Conservation (phyloP, 2,329 filamentous ascomycete species). For the Arthroderma sp. region DNA sequence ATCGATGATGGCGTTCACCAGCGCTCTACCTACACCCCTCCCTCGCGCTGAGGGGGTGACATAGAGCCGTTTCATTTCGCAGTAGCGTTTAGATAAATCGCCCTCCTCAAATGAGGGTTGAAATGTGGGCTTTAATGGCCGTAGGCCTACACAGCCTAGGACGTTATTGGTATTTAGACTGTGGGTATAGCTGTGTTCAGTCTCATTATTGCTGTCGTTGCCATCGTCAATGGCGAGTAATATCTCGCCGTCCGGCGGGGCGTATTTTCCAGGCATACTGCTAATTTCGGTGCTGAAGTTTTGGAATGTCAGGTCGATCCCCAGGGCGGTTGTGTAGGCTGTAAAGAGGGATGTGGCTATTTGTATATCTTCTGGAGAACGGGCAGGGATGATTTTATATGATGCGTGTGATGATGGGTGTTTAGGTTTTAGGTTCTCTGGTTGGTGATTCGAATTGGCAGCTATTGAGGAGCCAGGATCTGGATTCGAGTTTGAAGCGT, state of each 20-base stretch:
- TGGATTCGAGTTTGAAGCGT: too few species aligned
- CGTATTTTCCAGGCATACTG: conserved; percentile 42
- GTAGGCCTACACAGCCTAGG: conserved; percentile 40
- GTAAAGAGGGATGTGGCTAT: conserved; percentile 22
- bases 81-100: conserved; percentile 18
- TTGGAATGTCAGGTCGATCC: conserved; percentile 45
- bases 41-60: conserved; percentile 36
- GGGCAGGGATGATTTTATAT: conserved; percentile 5
- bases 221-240: conserved; percentile 1
- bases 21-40: conserved; percentile 34
- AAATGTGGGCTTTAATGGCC: conserved; percentile 15
- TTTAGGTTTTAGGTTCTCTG: too few species aligned
- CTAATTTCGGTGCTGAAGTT: conserved; percentile 41
- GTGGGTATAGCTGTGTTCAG: conserved; percentile 2
- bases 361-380: conserved; percentile 5
- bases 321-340: conserved; percentile 32
- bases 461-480: too few species aligned
- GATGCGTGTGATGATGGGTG: too few species aligned
- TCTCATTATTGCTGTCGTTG: not conserved
- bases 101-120: conserved; percentile 8
- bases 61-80: conserved; percentile 49
- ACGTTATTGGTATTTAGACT: conserved; percentile 3
- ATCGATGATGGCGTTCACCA: conserved; percentile 34
- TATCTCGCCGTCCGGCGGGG: conserved; percentile 11
- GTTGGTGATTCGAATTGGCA: too few species aligned